Percentiles rank a stretch among this genome's conserved stretches.
phyloP scores from a whole-genome alignment of 2,329 filamentous ascomycete genomes.

The Trichoderma cornu-damae region DNA sequence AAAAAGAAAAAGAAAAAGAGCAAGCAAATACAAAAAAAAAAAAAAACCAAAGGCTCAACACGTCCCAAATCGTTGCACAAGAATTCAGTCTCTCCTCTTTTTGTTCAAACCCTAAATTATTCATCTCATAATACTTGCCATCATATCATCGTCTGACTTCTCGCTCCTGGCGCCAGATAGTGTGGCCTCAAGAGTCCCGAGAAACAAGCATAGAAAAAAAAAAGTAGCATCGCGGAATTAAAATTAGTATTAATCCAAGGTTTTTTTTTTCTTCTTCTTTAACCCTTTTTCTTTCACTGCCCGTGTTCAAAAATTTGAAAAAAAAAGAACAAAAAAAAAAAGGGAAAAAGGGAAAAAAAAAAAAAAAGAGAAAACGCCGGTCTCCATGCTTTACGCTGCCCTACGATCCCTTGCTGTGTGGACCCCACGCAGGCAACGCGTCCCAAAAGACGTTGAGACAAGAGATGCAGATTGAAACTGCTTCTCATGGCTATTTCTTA shows the following conservation, averaged over 20 bases:
- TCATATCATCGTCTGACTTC: neutral
- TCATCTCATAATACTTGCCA: neutral
- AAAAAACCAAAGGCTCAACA: neutral
- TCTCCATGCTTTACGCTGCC: neutral
- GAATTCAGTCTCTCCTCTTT: neutral
- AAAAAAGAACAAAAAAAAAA: neutral
- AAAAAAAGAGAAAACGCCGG: neutral
- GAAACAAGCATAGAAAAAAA: neutral
- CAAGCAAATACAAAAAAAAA: neutral
- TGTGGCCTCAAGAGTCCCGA: neutral
- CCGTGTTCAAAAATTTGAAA: neutral
- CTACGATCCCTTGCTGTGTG: neutral
- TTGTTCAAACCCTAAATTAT: neutral
- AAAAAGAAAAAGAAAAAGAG: neutral
- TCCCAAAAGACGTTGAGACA: slow-evolving; percentile 1
- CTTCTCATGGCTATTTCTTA: neutral
- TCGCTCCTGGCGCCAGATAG: neutral
- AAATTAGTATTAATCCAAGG: slow-evolving; percentile 13
- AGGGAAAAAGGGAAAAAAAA: neutral
- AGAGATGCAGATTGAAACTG: neutral
- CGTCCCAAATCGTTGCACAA: neutral
- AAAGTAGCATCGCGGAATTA: neutral
- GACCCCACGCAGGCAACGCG: neutral
- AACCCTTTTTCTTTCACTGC: neutral
- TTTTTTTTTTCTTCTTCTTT: neutral